Base-by-base conservation (phyloP, 805 yeast genomes). In the Hagleromyces aurorensis region DNA sequence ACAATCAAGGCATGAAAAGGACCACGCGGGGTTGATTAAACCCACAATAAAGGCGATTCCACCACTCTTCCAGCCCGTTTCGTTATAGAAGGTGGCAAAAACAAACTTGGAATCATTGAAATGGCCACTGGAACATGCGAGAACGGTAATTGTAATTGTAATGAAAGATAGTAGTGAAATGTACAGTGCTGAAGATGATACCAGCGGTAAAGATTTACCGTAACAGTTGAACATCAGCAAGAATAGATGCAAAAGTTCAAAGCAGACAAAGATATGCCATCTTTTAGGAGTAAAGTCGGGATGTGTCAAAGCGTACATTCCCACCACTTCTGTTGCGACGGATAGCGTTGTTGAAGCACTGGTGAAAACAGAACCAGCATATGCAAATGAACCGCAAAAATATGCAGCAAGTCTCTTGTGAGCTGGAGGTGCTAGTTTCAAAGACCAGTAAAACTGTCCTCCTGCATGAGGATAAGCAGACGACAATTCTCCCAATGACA, bases 31-130 rank as follows among this genome's bases (percentile, higher is more conserved):
- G 45, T 76, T 77, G 44, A 78, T 70, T 27, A 78, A 55, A 16
- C 85, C 85, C 5, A 75, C 69, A 30, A 77, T 69, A 40, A 76
- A 73, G 0, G 82, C 79, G 49, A 76, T 72, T 8, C 72, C 82
- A 9, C 67, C 44, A 16, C 62, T 61, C 19, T 58, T 46, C 81
- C 83, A 76, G 23, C 84, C 84, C 2, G 82, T 74, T 32, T 62
- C 67, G 41, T 74, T 73, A 30, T 65, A 59, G 35, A 74, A 74
- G 12, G 69, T 64, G 7, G 65, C 69, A 52, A 77, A 77, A 6
- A 76, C 83, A 47, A 73, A 77, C 23, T 58, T 45, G 0, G 81
- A 64, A 13, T 64, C 41, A 44, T 73, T 72, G 46, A 62, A 75
- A 28, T 71, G 52, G 7, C 79, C 78, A n/a, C 64, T 56, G 0